Percentiles rank a stretch among this genome's conserved stretches.
Evolutionary conservation across 139 green algal genomes (phyloP).

Genomic region (Closterium sp.): DNA sequence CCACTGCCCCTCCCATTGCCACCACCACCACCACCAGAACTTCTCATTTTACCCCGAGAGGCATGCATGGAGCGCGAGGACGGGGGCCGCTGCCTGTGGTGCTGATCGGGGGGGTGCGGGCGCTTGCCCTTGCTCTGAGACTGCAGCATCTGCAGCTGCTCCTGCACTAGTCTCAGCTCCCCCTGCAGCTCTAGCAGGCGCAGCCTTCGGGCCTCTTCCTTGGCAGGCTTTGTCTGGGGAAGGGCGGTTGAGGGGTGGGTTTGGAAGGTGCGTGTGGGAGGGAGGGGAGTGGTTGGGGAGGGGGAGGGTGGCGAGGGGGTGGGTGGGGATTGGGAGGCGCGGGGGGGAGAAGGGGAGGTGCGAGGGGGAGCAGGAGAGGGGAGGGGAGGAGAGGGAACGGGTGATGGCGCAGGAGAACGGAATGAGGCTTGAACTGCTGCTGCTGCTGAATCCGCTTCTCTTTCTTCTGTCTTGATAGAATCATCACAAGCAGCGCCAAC

Average conservation of each 20-base stretch:
- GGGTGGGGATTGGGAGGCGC: background rate
- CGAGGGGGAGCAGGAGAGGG: background rate
- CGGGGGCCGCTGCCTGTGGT: background rate
- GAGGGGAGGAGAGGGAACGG: background rate
- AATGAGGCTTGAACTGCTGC: no score
- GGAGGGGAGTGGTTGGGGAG: background rate
- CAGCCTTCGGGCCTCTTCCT: background rate
- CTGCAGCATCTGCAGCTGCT: constrained; percentile 6
- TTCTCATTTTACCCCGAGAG: background rate
- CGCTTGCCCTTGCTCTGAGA: background rate
- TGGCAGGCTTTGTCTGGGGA: background rate
- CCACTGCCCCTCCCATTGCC: background rate
- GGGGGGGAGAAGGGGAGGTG: background rate
- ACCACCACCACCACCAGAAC: no score
- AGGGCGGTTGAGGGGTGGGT: background rate
- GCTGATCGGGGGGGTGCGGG: background rate
- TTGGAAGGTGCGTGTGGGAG: background rate
- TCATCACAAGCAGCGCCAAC: background rate
- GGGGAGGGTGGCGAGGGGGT: background rate
- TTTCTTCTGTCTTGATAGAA: background rate
- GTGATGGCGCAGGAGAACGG: no score
- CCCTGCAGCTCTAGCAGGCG: constrained; percentile 4
- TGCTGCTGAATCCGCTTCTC: background rate
- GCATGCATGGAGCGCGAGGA: background rate
- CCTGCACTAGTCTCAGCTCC: constrained; percentile 10